These are phyloP conservation scores for Cylindrotheca closterium DNA, from an alignment of 108 stramenopile species.

Conservation along the genomic window DNA sequence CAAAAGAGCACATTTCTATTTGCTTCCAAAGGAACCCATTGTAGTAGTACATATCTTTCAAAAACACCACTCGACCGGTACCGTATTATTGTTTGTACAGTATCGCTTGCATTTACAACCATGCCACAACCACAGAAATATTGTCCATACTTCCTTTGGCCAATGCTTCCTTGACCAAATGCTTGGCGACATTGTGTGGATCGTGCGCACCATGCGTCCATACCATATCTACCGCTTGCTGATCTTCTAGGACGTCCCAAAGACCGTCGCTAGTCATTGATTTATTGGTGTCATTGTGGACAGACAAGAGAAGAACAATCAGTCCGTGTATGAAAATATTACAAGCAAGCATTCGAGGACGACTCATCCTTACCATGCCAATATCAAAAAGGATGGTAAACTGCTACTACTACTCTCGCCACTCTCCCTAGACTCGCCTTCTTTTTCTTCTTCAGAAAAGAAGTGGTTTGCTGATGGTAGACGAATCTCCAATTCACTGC, in stretches of 20 bases:
- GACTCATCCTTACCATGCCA: constrained; percentile 50
- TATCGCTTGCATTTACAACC: constrained; percentile 48
- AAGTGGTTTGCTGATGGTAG: no score
- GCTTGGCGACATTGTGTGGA: constrained; percentile 38
- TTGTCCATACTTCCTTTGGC: constrained; percentile 78
- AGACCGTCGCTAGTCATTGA: constrained; percentile 84
- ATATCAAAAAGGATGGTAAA: constrained; percentile 74
- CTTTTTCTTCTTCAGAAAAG: no score
- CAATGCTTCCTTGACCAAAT: constrained; percentile 69
- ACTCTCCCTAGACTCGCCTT: constrained; percentile 16
- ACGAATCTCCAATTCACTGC: constrained; percentile 25
- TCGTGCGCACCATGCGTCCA: constrained; percentile 12
- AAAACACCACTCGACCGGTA: no score
- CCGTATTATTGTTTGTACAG: no score
- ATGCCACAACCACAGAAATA: constrained; percentile 79
- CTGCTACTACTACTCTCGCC: no score
- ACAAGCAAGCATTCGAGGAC: background rate
- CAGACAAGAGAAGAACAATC: background rate
- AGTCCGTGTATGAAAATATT: background rate
- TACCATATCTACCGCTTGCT: constrained; percentile 81
- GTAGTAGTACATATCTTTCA: no score
- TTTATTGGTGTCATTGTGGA: no score
- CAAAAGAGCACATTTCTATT: no score
- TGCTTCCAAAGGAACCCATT: no score
- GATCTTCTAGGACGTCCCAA: constrained; percentile 89